Conservation (phyloP, 192 early-diverging fungal species). For the Chytriomyces sp. region DNA sequence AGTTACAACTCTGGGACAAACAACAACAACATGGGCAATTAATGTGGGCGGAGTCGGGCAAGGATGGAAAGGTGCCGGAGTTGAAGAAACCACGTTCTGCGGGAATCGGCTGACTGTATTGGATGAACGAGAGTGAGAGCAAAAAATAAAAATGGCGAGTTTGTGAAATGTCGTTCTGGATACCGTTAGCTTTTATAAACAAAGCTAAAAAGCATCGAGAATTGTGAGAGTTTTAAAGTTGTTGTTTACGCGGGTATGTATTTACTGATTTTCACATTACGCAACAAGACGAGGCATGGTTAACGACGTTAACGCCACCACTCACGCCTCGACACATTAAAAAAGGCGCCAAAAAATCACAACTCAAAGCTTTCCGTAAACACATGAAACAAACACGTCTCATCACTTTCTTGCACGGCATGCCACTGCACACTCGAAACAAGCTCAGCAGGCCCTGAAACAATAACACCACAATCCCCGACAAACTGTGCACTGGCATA, state of each 20-base stretch:
- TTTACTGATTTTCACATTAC: no score
- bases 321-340: no score
- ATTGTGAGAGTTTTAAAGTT: no score
- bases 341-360: neutral
- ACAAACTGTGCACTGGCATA: neutral
- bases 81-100: conserved; percentile 8
- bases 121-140: no score
- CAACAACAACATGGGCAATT: conserved; percentile 12
- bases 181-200: no score
- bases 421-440: neutral
- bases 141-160: no score
- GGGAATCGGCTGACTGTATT: neutral
- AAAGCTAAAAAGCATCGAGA: no score
- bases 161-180: no score
- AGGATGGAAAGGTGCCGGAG: conserved; percentile 21
- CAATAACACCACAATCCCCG: conserved; percentile 21
- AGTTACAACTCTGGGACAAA: neutral
- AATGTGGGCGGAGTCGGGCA: conserved; percentile 23
- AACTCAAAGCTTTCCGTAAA: conserved; percentile 26
- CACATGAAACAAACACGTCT: conserved; percentile 20
- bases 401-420: conserved; percentile 8
- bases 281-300: no score
- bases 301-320: no score
- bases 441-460: conserved; percentile 13
- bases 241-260: no score